These are phyloP conservation scores for Sphagnum magellanicum DNA, from an alignment of 228 moss, liverwort and hornwort species.

Conservation along the genomic window DNA sequence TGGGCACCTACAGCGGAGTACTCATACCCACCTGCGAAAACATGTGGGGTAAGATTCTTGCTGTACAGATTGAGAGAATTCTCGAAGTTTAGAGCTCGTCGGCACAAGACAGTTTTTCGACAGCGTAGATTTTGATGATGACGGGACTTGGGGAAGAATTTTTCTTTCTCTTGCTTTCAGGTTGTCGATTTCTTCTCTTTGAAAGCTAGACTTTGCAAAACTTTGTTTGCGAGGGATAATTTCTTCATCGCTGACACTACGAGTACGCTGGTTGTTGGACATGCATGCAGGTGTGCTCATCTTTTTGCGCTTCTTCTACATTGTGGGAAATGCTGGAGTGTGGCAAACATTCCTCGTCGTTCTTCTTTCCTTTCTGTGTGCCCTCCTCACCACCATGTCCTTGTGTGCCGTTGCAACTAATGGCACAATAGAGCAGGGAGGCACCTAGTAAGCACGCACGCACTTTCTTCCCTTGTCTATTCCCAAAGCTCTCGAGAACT, in stretches of 20 bases:
- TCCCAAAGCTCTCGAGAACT: too few species aligned
- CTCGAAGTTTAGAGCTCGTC: not conserved
- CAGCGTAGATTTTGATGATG: too few species aligned
- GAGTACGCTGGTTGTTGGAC: not conserved
- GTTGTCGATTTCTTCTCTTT: too few species aligned
- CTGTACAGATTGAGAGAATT: not conserved
- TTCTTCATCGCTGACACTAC: too few species aligned
- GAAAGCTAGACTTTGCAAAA: too few species aligned
- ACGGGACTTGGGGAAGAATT: too few species aligned
- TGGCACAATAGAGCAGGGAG: conserved; percentile 95
- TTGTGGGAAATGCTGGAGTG: conserved; percentile 88
- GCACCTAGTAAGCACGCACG: conserved; percentile 74
- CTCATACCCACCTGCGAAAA: conserved; percentile 96
- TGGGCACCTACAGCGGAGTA: conserved; percentile 78
- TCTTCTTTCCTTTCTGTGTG: conserved; percentile 65
- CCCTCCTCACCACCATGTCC: conserved; percentile 79
- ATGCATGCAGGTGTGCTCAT: conserved; percentile 76
- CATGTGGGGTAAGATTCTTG: conserved; percentile 78
- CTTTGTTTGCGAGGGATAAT: too few species aligned
- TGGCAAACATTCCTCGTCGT: conserved; percentile 87
- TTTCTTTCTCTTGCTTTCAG: too few species aligned
- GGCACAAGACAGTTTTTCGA: too few species aligned
- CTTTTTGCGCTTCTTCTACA: conserved; percentile 87
- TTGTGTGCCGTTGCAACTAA: conserved; percentile 94
- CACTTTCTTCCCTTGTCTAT: too few species aligned